A percentile compares a stretch with the other conserved stretches of the same genome.
Conservation (phyloP, 2,329 filamentous ascomycete species). For the Apiospora rasikravindrae region DNA sequence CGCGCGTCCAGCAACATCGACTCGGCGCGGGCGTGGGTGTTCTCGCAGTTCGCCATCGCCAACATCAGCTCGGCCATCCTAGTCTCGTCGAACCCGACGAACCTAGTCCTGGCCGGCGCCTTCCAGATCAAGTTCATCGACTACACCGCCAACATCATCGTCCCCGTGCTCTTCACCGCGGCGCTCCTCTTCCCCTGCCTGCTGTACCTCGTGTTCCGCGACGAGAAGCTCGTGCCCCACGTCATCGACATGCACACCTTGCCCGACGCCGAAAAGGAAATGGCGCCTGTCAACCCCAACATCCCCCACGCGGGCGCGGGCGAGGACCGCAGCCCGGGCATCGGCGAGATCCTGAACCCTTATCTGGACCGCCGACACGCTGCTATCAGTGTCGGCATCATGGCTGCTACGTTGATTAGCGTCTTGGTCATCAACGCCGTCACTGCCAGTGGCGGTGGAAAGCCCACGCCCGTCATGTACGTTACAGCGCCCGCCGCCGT, state of each 20-base stretch:
- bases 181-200: constrained; percentile 72
- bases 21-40: constrained; percentile 74
- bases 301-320: constrained; percentile 67
- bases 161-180: constrained; percentile 70
- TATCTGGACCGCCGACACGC: constrained; percentile 72
- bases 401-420: constrained; percentile 70
- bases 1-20: constrained; percentile 74
- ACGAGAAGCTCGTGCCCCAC: constrained; percentile 66
- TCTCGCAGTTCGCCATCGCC: constrained; percentile 72
- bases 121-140: constrained; percentile 74
- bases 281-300: constrained; percentile 72
- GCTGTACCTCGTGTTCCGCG: constrained; percentile 70
- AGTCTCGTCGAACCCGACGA: constrained; percentile 79
- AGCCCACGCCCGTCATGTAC: constrained; percentile 62
- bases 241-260: constrained; percentile 73
- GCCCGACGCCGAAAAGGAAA: constrained; percentile 58
- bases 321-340: constrained; percentile 55
- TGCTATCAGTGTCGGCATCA: constrained; percentile 66
- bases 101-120: constrained; percentile 74
- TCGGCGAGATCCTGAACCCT: constrained; percentile 77
- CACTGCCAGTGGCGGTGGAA: constrained; percentile 52
- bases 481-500: constrained; percentile 72
- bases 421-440: constrained; percentile 70
- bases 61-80: constrained; percentile 78
- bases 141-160: constrained; percentile 78